phyloP scores from a whole-genome alignment of 176 grass and related monocot genomes.

The Aechmea fasciata region DNA sequence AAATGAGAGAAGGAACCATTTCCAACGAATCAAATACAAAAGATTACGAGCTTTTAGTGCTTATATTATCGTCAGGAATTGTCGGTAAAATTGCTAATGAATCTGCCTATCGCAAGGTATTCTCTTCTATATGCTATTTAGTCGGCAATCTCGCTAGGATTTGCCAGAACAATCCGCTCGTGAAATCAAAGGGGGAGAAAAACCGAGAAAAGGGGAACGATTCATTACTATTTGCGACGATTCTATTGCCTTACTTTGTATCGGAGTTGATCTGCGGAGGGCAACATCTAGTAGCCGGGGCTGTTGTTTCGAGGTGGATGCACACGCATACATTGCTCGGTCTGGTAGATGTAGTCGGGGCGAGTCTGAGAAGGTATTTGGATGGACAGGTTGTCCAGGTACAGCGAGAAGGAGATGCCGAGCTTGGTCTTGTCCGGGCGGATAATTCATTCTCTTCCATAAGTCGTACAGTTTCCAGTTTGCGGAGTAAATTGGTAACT shows the following conservation, averaged over 20 bases:
- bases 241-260: conserved; percentile 71
- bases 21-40: conserved; percentile 40
- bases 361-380: conserved; percentile 46
- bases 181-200: conserved; percentile 12
- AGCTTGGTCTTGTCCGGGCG: too few species aligned
- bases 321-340: conserved; percentile 64
- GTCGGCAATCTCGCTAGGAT: conserved; percentile 45
- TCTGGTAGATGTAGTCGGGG: conserved; percentile 55
- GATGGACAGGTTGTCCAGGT: conserved; percentile 48
- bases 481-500: conserved; percentile 34
- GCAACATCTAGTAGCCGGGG: conserved; percentile 60
- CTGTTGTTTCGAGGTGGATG: conserved; percentile 80
- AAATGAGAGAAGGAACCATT: conserved; percentile 47
- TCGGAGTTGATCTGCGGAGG: conserved; percentile 55
- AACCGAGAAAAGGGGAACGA: conserved; percentile 11
- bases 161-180: conserved; percentile 46
- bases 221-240: conserved; percentile 34
- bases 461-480: conserved; percentile 30
- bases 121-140: conserved; percentile 58
- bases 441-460: conserved; percentile 22
- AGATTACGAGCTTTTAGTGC: conserved; percentile 44
- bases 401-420: conserved; percentile 16
- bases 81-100: conserved; percentile 29
- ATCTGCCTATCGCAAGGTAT: conserved; percentile 35
- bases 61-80: conserved; percentile 53